Evolutionary conservation across 495 filamentous ascomycete species (phyloP).

Genomic region (Cenococcum geophilum): DNA sequence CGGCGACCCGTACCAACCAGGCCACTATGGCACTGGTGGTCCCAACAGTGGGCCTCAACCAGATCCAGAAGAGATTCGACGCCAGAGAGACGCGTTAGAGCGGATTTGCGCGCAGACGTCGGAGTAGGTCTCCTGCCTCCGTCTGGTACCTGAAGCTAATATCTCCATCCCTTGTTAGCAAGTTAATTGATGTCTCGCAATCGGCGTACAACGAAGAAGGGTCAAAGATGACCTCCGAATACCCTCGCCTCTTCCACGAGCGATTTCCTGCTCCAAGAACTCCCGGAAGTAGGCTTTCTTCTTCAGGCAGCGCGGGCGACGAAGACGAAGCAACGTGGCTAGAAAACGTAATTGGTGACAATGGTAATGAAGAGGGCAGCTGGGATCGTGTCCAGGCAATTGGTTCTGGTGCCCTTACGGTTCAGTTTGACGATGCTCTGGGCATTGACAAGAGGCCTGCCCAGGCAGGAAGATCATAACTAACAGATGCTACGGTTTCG

Average conservation of each 20-base stretch:
- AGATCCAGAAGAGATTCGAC: constrained; percentile 39
- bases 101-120: constrained; percentile 37
- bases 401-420: constrained; percentile 23
- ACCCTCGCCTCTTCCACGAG: constrained; percentile 31
- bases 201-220: constrained; percentile 23
- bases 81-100: constrained; percentile 39
- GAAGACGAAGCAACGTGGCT: constrained; percentile 30
- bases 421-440: constrained; percentile 26
- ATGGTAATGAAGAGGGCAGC: constrained; percentile 16
- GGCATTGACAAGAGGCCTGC: constrained; percentile 6
- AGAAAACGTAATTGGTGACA: constrained; percentile 18
- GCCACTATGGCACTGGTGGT: constrained; percentile 31
- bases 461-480: constrained; percentile 9
- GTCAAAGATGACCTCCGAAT: constrained; percentile 28
- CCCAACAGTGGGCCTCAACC: constrained; percentile 28
- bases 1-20: constrained; percentile 29
- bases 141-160: constrained; percentile 1
- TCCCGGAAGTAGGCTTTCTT: constrained; percentile 17
- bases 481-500: background rate
- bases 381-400: constrained; percentile 28
- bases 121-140: constrained; percentile 30
- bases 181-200: constrained; percentile 32
- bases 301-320: constrained; percentile 9
- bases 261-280: constrained; percentile 21
- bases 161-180: constrained; percentile 26